Evolutionary conservation across 805 yeast genomes (phyloP).

Genomic region (Nakazawaea peltata): DNA sequence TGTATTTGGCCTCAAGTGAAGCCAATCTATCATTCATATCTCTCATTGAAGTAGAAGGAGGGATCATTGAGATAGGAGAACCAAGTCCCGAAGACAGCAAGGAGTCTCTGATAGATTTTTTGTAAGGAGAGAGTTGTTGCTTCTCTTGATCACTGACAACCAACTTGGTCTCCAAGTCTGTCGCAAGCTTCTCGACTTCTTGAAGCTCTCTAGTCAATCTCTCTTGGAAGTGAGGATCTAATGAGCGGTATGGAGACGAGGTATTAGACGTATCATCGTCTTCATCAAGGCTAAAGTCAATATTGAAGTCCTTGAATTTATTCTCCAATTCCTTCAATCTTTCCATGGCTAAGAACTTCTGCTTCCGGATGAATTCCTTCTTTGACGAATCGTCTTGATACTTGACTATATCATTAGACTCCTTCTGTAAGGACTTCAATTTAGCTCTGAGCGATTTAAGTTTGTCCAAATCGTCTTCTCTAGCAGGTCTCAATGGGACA

Average conservation of each 20-base stretch:
- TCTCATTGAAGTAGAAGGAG: constrained; percentile 2
- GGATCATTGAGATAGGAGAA: neutral
- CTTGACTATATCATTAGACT: constrained; percentile 71
- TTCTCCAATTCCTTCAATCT: constrained; percentile 64
- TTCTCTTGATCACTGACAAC: constrained; percentile 15
- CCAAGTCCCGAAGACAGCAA: constrained; percentile 5
- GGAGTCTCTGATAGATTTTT: constrained; percentile 6
- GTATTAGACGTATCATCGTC: constrained; percentile 15
- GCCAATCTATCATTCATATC: constrained; percentile 12
- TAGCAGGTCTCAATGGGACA: constrained; percentile 31
- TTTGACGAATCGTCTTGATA: constrained; percentile 40
- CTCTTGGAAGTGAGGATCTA: constrained; percentile 15
- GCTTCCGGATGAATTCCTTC: constrained; percentile 48
- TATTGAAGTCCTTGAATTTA: constrained; percentile 56
- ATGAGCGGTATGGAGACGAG: neutral
- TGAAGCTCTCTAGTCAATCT: constrained; percentile 29
- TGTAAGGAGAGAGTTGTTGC: constrained; percentile 1
- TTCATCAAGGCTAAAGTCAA: constrained; percentile 34
- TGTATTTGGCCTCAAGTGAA: constrained; percentile 34
- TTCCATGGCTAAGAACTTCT: constrained; percentile 60
- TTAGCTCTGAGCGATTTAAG: constrained; percentile 48
- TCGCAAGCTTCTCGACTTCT: constrained; percentile 33
- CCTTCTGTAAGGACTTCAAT: constrained; percentile 56
- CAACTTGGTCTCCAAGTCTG: constrained; percentile 30
- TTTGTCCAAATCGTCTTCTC: constrained; percentile 46